Conservation (phyloP, 495 filamentous ascomycete genomes). For the Platismatia glauca region DNA sequence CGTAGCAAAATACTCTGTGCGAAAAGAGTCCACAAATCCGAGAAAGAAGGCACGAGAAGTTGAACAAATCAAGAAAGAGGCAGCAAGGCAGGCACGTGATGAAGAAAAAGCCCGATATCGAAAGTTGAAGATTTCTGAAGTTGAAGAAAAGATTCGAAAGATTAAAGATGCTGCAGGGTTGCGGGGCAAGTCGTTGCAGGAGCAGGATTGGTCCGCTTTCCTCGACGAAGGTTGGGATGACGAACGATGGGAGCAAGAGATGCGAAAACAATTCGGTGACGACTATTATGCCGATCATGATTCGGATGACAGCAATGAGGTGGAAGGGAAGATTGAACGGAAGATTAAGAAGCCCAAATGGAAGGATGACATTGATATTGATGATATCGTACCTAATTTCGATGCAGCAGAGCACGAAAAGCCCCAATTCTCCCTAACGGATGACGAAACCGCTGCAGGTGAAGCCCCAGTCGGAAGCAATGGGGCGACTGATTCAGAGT, state of each 20-base stretch:
- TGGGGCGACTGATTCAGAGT: not conserved
- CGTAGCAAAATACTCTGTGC: conserved; percentile 67
- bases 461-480: conserved; percentile 21
- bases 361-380: conserved; percentile 96
- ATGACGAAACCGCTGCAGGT: conserved; percentile 43
- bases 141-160: conserved; percentile 68
- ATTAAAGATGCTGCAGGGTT: conserved; percentile 84
- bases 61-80: conserved; percentile 67
- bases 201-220: conserved; percentile 71
- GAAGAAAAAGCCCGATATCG: conserved; percentile 75
- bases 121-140: conserved; percentile 80
- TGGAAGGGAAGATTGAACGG: conserved; percentile 42
- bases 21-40: conserved; percentile 67
- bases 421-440: conserved; percentile 46
- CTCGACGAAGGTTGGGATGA: conserved; percentile 81
- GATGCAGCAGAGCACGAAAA: conserved; percentile 50
- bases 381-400: conserved; percentile 82
- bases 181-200: conserved; percentile 54
- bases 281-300: conserved; percentile 71
- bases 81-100: conserved; percentile 64
- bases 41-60: conserved; percentile 69
- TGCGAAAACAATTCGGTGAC: conserved; percentile 77
- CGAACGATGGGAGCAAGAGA: conserved; percentile 78
- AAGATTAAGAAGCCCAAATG: conserved; percentile 84
- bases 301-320: conserved; percentile 37